Evolutionary conservation across 2,329 filamentous ascomycete genomes (phyloP), one percentile per base, ranked within the genome.

Genomic region (Paecilomyces variotii): DNA sequence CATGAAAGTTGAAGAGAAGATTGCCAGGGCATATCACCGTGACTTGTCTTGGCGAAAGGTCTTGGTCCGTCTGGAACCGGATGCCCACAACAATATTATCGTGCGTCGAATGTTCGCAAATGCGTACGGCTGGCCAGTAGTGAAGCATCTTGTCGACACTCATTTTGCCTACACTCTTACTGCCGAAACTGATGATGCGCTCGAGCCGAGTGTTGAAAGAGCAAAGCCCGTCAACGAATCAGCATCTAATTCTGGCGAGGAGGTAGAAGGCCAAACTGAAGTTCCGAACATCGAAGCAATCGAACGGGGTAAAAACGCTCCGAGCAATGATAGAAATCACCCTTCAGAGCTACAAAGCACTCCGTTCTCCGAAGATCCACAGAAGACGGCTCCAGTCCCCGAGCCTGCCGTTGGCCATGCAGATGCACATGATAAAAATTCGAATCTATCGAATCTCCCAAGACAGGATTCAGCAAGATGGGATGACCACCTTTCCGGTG

Each of bases 51-150:
- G 94, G 94, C 89, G 94, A 53, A 99, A 99, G 72, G 94, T 99
- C 1, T 84, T 99, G 3, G 94, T 99, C 12, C 89, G 94, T 57
- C 81, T 99, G 2, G 93, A 99, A 71, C 94, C 94, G 0, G 94
- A 99, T 74, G 94, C 94, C 0, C 94, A 99, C 77, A 99, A 99
- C 75, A 99, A 99, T 73, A 96, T 99, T 64, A 88, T 97, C 60
- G 94, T 99, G 26, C 88, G 94, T 14, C 87, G 94, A 58, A 96
- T 91, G 87, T 99, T 99, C 72, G 88, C 91, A 58, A 99, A 99
- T 69, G 94, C 94, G 0, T 96, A 96, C 67, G 94, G 94, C 1
- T 99, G 94, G 94, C 94, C 94, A 0, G 94, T 99, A 0, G 80
- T 97, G 55, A 92, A 97, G 75, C 94, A 99, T 74, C 78, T 97